Evolutionary conservation across 2,329 filamentous ascomycete species (phyloP), one percentile per base, ranked within the genome.

Genomic region (Monosporascus sp.): DNA sequence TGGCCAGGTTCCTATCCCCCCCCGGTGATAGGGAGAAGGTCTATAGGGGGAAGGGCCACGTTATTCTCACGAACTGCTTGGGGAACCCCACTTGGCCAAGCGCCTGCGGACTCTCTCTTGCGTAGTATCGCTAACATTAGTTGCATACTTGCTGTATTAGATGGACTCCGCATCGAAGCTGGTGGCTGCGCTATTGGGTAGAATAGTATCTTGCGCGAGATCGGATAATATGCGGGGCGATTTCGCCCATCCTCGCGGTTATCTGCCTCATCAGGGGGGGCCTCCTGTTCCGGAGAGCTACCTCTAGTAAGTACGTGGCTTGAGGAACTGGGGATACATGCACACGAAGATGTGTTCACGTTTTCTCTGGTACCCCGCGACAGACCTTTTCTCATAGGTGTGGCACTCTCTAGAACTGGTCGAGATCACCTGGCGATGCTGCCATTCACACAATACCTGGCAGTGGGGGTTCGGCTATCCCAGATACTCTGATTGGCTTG

Each of bases 381-480:
- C 51, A 57, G 53, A 54, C 39, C 39, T 51, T 38, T 47, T 39
- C 3, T 24, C 50, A n/a, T 38, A 22, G 20, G 37, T 51, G 48
- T 56, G 35, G 53, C 50, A 31, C 24, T 48, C 45, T 54, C 35
- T 45, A 52, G 25, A 48, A 48, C 50, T 50, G 38, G 52, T 57
- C 49, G 46, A 53, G 53, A 60, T 54, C 54, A 46, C 47, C 51
- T 20, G 45, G 48, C 45, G 24, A 46, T 15, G 7, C 15, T 14
- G 24, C 15, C 24, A 27, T 43, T 25, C 38, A 45, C 47, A 49
- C n/a, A 51, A 38, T 48, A 36, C 41, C 53, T 49, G 53, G 27
- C 36, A 49, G 38, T 49, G 31, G 37, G 45, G 54, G 57, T 60
- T 47, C 48, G 53, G 35, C 52, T 54, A 53, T 51, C 48, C 53